Evolutionary conservation across 768 basidiomycete species (phyloP), one percentile per base, ranked within the genome.

Genomic region (Boletus sp.): DNA sequence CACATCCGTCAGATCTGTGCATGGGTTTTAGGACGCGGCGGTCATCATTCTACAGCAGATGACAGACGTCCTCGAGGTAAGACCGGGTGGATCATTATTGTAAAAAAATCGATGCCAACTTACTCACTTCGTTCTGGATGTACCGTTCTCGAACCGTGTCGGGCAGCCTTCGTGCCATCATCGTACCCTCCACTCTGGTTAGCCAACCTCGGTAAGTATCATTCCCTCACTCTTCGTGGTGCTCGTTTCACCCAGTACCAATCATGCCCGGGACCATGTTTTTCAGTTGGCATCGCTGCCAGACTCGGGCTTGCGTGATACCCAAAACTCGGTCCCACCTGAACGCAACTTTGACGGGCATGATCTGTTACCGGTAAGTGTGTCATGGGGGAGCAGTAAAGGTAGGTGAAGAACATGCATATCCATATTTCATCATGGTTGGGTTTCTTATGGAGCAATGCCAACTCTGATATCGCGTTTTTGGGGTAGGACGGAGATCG

Each of bases 141-240:
- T 70, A 72, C 53, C 74, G 74, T 11, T 72, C 70, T 56, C 72
- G 54, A 30, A 55, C 72, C 19, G 57, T 75, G 17, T 75, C 70
- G 70, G 30, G 57, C 11, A 25, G 49, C 32, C 43, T 39, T 37
- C 7, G 32, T 19, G 50, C 37, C 21, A 33, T 52, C 29, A n/a
- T 55, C 7, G 30, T n/a, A n/a, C n/a, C n/a, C n/a, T 53, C 6
- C 64, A 61, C 5, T 43, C 46, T 17, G 61, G 61, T 15, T 55
- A 27, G 33, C 30, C 4, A 55, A 51, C 7, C 46, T 63, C 6
- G 56, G 64, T 65, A 23, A 43, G 52, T 3, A 47, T 49, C 7
- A 5, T 48, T 14, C 6, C 25, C n/a, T 23, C 3, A 30, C 17
- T 23, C 5, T 1, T n/a, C 32, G n/a, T 23, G 4, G 8, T 7